A percentile compares a stretch with the other conserved stretches of the same genome.
These are phyloP conservation scores for Pleurotus tuber-regium DNA, from an alignment of 768 basidiomycete species.

Conservation along the genomic window DNA sequence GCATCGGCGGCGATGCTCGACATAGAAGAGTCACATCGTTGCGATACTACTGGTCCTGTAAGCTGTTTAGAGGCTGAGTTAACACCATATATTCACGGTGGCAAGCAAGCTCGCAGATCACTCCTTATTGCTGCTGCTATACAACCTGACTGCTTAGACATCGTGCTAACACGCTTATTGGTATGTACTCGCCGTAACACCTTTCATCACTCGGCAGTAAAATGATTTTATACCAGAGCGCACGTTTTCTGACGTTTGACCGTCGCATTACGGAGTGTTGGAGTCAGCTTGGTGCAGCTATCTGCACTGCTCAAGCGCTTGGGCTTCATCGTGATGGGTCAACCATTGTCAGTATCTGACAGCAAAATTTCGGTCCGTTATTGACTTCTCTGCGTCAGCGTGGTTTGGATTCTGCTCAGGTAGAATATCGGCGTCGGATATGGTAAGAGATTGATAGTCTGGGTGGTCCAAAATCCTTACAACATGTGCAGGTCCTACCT, in stretches of 20 bases:
- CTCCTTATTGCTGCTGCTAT: constrained; percentile 91
- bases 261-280: constrained; percentile 92
- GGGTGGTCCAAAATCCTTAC: too few relatives aligned
- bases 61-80: constrained; percentile 29
- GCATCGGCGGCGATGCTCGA: constrained; percentile 77
- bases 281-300: constrained; percentile 92
- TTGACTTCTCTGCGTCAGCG: constrained; percentile 30
- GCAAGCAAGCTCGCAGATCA: constrained; percentile 68
- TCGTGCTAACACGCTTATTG: constrained; percentile 88
- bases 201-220: constrained; percentile 36
- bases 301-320: constrained; percentile 90
- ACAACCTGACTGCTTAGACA: constrained; percentile 88
- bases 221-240: constrained; percentile 34
- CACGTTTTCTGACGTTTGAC: constrained; percentile 65
- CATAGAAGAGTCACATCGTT: constrained; percentile 76
- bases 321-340: constrained; percentile 89
- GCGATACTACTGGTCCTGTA: constrained; percentile 95
- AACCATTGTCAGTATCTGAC: constrained; percentile 57
- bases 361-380: constrained; percentile 6
- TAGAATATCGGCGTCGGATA: constrained; percentile 87
- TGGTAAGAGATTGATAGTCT: too few relatives aligned
- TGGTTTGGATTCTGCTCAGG: constrained; percentile 68
- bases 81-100: constrained; percentile 12
- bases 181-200: constrained; percentile 44
- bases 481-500: constrained; percentile 67